phyloP scores from a whole-genome alignment of 2,329 filamentous ascomycete species.

The Camillea tinctor region DNA sequence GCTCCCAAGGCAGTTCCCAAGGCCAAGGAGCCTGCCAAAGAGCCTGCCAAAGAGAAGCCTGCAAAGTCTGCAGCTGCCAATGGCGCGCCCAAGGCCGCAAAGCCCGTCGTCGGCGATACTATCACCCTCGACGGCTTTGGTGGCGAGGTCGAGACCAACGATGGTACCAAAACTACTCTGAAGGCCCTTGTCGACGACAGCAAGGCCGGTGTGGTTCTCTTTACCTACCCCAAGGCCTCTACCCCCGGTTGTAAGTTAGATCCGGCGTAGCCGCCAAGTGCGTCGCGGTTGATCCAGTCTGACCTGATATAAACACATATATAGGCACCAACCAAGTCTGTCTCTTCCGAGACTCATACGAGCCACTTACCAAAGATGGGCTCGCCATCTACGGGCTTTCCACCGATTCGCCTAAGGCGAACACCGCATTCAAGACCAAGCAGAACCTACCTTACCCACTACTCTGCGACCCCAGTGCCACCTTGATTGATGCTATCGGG shows the following conservation, averaged over 20 bases:
- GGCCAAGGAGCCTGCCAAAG: constrained; percentile 26
- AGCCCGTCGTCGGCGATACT: constrained; percentile 53
- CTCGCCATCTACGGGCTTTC: constrained; percentile 89
- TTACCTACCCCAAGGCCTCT: constrained; percentile 93
- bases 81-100: constrained; percentile 35
- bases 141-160: constrained; percentile 78
- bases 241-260: constrained; percentile 85
- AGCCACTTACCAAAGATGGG: constrained; percentile 71
- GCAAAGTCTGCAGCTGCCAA: constrained; percentile 31
- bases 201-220: constrained; percentile 82
- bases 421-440: constrained; percentile 89
- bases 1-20: constrained; percentile 29
- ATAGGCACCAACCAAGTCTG: constrained; percentile 90
- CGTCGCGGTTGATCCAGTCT: constrained; percentile 12
- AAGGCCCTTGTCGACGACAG: constrained; percentile 80
- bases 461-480: constrained; percentile 74
- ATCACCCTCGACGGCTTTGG: constrained; percentile 61
- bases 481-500: constrained; percentile 82
- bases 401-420: constrained; percentile 83
- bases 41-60: constrained; percentile 29
- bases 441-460: constrained; percentile 86
- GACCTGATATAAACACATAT: constrained; percentile 18
- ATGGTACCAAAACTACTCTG: constrained; percentile 76
- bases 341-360: constrained; percentile 85
- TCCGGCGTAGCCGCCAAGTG: constrained; percentile 1